These are phyloP conservation scores for Fomitopsis serialis DNA, from an alignment of 768 basidiomycete genomes.

Conservation along the genomic window DNA sequence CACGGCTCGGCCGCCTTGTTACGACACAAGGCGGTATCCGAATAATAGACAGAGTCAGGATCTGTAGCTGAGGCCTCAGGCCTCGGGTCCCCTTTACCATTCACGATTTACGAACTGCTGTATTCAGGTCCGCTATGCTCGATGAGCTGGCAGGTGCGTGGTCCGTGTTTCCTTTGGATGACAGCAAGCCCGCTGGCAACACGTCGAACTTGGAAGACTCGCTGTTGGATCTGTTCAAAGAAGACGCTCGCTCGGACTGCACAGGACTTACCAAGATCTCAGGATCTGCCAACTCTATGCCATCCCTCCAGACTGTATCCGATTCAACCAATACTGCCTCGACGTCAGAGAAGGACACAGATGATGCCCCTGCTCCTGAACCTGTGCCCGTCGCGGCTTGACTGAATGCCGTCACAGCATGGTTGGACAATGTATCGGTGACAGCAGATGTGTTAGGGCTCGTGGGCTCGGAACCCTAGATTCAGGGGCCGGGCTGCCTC, in stretches of 20 bases:
- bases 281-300: not conserved
- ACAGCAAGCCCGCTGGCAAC: too few species aligned
- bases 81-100: too few species aligned
- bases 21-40: too few species aligned
- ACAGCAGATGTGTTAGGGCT: too few species aligned
- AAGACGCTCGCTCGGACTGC: not conserved
- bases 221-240: not conserved
- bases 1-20: too few species aligned
- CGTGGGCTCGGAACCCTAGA: too few species aligned
- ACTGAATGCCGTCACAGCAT: not conserved
- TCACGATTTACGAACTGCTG: too few species aligned
- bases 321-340: constrained; percentile 25
- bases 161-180: not conserved
- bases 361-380: not conserved
- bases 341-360: not conserved
- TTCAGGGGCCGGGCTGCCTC: too few species aligned
- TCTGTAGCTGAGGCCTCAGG: too few species aligned
- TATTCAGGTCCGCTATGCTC: not conserved
- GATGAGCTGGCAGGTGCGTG: constrained; percentile 9
- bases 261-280: not conserved
- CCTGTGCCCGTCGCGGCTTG: not conserved
- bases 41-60: too few species aligned
- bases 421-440: too few species aligned
- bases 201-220: not conserved
- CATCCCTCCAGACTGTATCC: constrained; percentile 2